Conservation (phyloP, 768 basidiomycete genomes). For the Albatrellus ellisii region DNA sequence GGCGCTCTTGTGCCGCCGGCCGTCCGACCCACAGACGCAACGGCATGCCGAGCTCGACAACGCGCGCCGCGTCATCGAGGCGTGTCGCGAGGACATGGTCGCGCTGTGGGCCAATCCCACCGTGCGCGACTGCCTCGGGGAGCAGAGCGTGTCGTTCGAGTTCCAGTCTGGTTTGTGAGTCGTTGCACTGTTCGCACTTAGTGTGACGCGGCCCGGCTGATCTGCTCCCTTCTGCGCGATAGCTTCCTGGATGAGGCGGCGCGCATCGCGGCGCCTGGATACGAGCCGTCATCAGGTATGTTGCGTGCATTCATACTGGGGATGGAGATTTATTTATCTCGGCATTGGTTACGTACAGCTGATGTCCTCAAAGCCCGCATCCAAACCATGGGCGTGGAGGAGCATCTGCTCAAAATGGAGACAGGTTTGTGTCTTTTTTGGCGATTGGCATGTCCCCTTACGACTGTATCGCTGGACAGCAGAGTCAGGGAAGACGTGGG, state of each 20-base stretch:
- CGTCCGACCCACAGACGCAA: neutral
- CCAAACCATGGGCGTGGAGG: slow-evolving; percentile 51
- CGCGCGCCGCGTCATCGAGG: slow-evolving; percentile 33
- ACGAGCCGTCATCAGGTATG: slow-evolving; percentile 39
- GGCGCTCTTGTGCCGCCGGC: slow-evolving; percentile 22
- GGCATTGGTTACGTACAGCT: too few relatives aligned
- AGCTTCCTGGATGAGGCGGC: slow-evolving; percentile 48
- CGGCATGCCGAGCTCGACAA: slow-evolving; percentile 26
- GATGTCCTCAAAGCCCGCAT: slow-evolving; percentile 56
- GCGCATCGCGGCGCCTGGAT: slow-evolving; percentile 37
- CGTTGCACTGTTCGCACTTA: neutral
- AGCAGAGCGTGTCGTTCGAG: slow-evolving; percentile 33
- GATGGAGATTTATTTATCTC: too few relatives aligned
- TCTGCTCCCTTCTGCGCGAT: neutral
- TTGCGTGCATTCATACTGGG: slow-evolving; percentile 1
- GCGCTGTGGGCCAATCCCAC: slow-evolving; percentile 36
- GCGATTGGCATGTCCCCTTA: neutral
- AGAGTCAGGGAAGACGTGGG: slow-evolving; percentile 33
- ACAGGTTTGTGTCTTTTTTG: slow-evolving; percentile 16
- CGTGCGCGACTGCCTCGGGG: slow-evolving; percentile 30
- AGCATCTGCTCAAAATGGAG: slow-evolving; percentile 43
- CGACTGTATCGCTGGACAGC: slow-evolving; percentile 3
- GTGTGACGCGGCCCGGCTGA: neutral
- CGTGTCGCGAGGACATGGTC: slow-evolving; percentile 40
- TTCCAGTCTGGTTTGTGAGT: slow-evolving; percentile 55